These are phyloP conservation scores for Cymodocea nodosa DNA, from an alignment of 116 monocot species.

Conservation along the genomic window DNA sequence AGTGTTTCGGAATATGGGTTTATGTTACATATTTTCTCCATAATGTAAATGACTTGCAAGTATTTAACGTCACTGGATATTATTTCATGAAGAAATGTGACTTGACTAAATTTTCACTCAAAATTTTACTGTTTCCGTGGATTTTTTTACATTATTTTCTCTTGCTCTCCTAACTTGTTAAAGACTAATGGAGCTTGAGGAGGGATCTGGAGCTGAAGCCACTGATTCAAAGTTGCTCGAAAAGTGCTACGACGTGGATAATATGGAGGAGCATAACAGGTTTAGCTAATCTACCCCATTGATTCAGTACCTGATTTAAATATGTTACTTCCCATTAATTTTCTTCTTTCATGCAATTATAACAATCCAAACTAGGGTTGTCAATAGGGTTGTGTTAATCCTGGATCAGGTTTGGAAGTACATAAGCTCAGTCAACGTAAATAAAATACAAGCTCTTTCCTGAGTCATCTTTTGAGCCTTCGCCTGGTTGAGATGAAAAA, in stretches of 20 bases:
- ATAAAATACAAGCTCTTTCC: too few species aligned
- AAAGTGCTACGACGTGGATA: constrained; percentile 14
- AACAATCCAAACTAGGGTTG: too few species aligned
- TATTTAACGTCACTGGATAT: too few species aligned
- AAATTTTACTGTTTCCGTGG: background rate
- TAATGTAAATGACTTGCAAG: too few species aligned
- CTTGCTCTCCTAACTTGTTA: background rate
- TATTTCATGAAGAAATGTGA: too few species aligned
- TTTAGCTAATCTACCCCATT: constrained; percentile 9
- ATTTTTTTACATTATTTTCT: background rate
- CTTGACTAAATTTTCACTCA: too few species aligned
- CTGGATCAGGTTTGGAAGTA: too few species aligned
- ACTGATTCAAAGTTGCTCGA: constrained; percentile 48
- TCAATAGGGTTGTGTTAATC: too few species aligned
- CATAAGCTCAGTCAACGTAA: too few species aligned
- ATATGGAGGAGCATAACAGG: constrained; percentile 21
- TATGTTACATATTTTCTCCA: background rate
- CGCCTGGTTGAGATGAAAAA: too few species aligned
- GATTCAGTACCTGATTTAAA: background rate
- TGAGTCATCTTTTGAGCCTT: too few species aligned
- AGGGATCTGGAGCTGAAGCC: constrained; percentile 61
- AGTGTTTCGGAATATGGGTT: background rate
- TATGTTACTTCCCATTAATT: background rate
- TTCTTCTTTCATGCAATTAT: too few species aligned
- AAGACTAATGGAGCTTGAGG: constrained; percentile 74